Evolutionary conservation across 768 basidiomycete genomes (phyloP).

Genomic region (Podaxis rugospora): DNA sequence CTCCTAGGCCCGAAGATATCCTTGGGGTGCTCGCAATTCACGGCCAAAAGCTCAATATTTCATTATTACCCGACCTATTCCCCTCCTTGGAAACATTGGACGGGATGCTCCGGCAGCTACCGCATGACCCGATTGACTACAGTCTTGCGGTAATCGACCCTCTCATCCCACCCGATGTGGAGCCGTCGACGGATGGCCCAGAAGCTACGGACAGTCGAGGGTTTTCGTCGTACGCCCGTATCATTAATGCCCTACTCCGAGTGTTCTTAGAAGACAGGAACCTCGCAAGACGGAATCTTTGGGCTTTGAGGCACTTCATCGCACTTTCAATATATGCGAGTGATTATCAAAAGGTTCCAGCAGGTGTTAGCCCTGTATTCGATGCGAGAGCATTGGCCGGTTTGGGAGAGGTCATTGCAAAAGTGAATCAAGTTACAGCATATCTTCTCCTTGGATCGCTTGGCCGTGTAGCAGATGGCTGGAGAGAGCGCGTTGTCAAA

Average conservation of each 20-base stretch:
- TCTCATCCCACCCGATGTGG: constrained; percentile 45
- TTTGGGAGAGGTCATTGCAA: constrained; percentile 33
- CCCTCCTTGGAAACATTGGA: constrained; percentile 45
- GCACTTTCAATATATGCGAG: constrained; percentile 57
- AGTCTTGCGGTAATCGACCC: constrained; percentile 60
- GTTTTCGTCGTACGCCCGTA: constrained; percentile 61
- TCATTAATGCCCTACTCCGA: constrained; percentile 50
- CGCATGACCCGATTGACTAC: constrained; percentile 41
- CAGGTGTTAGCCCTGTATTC: constrained; percentile 44
- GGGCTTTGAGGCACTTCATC: constrained; percentile 69
- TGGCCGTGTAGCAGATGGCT: constrained; percentile 7
- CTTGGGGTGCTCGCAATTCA: constrained; percentile 30
- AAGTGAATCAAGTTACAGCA: constrained; percentile 48
- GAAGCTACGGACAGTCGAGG: constrained; percentile 42
- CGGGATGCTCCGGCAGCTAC: constrained; percentile 39
- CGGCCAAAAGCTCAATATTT: constrained; percentile 31
- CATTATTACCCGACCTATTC: constrained; percentile 47
- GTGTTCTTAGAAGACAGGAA: constrained; percentile 56
- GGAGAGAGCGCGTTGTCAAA: constrained; percentile 4
- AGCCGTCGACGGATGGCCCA: constrained; percentile 4
- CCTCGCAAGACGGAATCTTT: constrained; percentile 52
- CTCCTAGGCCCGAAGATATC: constrained; percentile 42
- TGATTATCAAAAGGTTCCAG: constrained; percentile 54
- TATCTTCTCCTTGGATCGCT: constrained; percentile 49
- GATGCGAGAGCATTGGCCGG: constrained; percentile 16